Evolutionary conservation across 257 asterid genomes (phyloP), one percentile per base, ranked within the genome.

Genomic region (Hygrophila difformis): DNA sequence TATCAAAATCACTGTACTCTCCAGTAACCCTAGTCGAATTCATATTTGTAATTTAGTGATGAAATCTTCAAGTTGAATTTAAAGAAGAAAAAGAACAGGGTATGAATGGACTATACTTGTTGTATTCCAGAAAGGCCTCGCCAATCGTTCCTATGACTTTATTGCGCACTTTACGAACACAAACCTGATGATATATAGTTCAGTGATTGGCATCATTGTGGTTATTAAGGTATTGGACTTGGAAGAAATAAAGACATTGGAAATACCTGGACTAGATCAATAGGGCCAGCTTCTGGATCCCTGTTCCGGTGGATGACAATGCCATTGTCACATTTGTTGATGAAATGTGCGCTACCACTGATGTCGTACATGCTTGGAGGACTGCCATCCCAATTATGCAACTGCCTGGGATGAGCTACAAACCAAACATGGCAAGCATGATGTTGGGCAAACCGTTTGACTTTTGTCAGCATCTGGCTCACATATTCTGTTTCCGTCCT

Each of bases 321-420:
- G 60, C 98, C 98, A 39, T 86, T 91, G 52, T 91, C 98, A 36
- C 98, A 91, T 72, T 91, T 91, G 77, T 91, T 91, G 42, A 85
- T 82, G 66, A 91, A 91, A 67, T 91, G 96, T 31, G 96, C 98
- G 57, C 98, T 91, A 60, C 98, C 98, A 35, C 98, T 91, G 47
- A 91, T 91, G 68, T 91, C 98, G 6, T 91, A 82, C 68, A 91
- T 49, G 63, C 78, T 82, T 10, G 98, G 96, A 47, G 98, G 84
- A 29, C 79, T 63, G 14, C 98, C 96, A 36, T 45, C 47, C 96
- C 98, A 91, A 21, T 82, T 70, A 16, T 86, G 93, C 76, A 91
- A 64, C 98, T 91, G 99, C 71, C 93, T 76, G 19, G 99, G 96
- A 74, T 91, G 99, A 63, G 96, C 99, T 24, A 91, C 96, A 64